These are phyloP conservation scores for Coniochaeta pulveracea DNA, from an alignment of 2,329 filamentous ascomycete genomes.

Conservation along the genomic window DNA sequence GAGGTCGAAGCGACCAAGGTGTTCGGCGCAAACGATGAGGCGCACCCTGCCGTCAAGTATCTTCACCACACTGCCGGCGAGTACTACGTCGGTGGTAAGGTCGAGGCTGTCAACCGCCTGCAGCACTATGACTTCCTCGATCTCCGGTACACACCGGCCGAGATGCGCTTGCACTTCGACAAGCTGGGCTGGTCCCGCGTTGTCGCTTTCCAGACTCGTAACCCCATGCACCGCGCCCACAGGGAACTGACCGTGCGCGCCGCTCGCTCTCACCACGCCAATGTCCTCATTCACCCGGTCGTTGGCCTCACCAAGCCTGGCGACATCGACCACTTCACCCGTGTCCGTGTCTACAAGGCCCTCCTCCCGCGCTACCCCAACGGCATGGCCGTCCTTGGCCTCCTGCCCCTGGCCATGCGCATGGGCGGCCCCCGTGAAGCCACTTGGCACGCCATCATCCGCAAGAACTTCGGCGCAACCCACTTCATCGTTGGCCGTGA, in stretches of 20 bases:
- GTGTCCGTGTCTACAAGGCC: slow-evolving; percentile 96
- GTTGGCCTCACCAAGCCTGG: slow-evolving; percentile 97
- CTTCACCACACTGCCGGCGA: slow-evolving; percentile 72
- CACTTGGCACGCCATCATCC: slow-evolving; percentile 99
- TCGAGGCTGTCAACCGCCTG: slow-evolving; percentile 87
- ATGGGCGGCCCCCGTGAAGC: slow-evolving; percentile 98
- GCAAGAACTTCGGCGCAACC: slow-evolving; percentile 97
- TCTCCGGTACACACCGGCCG: slow-evolving; percentile 87
- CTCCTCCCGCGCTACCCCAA: slow-evolving; percentile 95
- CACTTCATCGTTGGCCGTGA: slow-evolving; percentile 99
- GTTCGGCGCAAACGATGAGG: slow-evolving; percentile 81
- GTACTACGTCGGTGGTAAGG: slow-evolving; percentile 90
- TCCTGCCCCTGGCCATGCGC: slow-evolving; percentile 93
- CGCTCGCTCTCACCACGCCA: slow-evolving; percentile 89
- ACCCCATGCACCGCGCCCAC: slow-evolving; percentile 98
- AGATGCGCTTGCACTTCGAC: slow-evolving; percentile 94
- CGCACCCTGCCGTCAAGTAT: slow-evolving; percentile 90
- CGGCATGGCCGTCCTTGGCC: slow-evolving; percentile 94
- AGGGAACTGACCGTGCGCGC: slow-evolving; percentile 95
- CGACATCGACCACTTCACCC: slow-evolving; percentile 99
- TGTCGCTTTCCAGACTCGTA: slow-evolving; percentile 97
- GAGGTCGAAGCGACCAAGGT: slow-evolving; percentile 83
- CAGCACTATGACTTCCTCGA: slow-evolving; percentile 99
- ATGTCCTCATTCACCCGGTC: slow-evolving; percentile 97
- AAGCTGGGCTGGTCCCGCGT: slow-evolving; percentile 98